Conservation (phyloP, 1,284 basidiomycete genomes). For the Amylostereum areolatum region DNA sequence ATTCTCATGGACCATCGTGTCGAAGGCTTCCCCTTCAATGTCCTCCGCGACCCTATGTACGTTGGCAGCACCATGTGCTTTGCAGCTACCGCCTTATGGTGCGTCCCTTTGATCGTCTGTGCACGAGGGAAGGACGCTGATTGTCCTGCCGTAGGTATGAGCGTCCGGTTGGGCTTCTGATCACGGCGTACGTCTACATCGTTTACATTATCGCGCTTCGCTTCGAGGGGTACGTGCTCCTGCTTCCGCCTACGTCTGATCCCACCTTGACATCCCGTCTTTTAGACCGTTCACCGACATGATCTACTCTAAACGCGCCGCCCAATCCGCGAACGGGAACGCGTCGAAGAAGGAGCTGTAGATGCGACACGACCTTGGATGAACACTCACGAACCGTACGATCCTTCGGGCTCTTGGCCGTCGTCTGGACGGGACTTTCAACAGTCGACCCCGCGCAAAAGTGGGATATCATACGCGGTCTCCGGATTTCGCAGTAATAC, state of each 20-base stretch:
- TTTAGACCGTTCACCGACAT: conserved; percentile 74
- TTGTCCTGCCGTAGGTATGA: conserved; percentile 54
- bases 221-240: conserved; percentile 69
- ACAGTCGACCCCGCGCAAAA: conserved; percentile 3
- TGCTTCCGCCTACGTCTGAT: conserved; percentile 7
- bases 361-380: not conserved
- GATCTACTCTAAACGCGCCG: conserved; percentile 65
- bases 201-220: conserved; percentile 80
- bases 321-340: conserved; percentile 16
- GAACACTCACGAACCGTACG: not conserved
- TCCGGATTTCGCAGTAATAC: not conserved
- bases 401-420: not conserved
- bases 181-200: conserved; percentile 75
- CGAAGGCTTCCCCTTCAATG: conserved; percentile 92
- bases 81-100: conserved; percentile 80
- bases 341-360: conserved; percentile 28
- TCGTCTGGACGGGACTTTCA: conserved; percentile 4
- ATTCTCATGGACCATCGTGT: conserved; percentile 90
- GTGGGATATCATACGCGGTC: not conserved
- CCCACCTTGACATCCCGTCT: not conserved
- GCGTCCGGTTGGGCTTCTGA: conserved; percentile 71
- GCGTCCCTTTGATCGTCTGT: conserved; percentile 19
- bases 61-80: conserved; percentile 89
- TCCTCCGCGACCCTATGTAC: conserved; percentile 94
- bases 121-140: not conserved